Conservation (phyloP, 83 land plant genomes). For the Picea engelmannii region DNA sequence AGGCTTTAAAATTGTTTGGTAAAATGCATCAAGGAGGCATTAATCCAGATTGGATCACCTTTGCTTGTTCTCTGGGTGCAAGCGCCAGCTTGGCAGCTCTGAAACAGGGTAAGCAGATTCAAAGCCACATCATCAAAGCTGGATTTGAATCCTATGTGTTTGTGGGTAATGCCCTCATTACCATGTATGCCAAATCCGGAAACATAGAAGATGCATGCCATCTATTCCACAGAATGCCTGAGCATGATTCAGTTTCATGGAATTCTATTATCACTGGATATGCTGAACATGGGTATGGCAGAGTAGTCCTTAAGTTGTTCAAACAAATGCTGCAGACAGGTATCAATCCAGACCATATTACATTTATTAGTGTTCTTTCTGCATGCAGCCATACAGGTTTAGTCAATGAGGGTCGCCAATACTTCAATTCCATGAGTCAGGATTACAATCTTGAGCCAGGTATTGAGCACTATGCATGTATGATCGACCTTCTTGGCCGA, state of each 20-base stretch:
- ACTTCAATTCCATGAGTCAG: constrained; percentile 10
- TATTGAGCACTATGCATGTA: constrained; percentile 11
- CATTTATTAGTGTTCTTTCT: constrained; percentile 7
- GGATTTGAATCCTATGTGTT: background rate
- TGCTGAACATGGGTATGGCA: constrained; percentile 16
- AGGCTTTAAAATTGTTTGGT: constrained; percentile 7
- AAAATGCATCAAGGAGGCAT: background rate
- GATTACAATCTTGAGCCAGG: background rate
- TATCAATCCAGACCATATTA: constrained; percentile 5
- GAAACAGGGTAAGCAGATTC: constrained; percentile 17
- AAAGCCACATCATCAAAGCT: background rate
- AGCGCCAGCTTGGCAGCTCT: constrained; percentile 2
- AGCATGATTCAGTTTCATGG: constrained; percentile 1
- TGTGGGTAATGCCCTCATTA: constrained; percentile 12
- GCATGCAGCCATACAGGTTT: constrained; percentile 18
- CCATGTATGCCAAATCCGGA: constrained; percentile 9
- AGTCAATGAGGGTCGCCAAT: constrained; percentile 3
- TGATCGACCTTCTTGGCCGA: constrained; percentile 12
- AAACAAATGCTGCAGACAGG: background rate
- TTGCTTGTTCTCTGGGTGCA: background rate
- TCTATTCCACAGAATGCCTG: background rate
- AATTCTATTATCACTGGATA: constrained; percentile 10
- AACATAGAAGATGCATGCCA: background rate
- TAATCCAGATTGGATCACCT: background rate
- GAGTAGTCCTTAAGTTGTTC: constrained; percentile 5